phyloP scores from a whole-genome alignment of 768 basidiomycete species.

The Calocybe cyanea region DNA sequence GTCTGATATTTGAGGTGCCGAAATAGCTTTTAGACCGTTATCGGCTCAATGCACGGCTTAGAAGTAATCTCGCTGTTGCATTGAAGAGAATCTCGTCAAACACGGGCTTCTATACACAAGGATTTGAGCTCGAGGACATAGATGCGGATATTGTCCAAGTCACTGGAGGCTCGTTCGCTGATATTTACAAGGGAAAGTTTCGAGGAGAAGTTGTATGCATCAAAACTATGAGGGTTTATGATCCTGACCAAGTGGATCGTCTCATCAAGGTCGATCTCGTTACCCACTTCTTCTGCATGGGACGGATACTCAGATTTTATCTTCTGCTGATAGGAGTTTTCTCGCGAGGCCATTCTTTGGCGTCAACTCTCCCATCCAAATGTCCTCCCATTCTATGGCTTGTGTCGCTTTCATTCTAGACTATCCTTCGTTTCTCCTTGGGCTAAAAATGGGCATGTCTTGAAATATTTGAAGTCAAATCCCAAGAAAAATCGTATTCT shows the following conservation, averaged over 20 bases:
- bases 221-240: neutral
- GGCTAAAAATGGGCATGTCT: slow-evolving; percentile 32
- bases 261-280: neutral
- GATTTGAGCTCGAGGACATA: neutral
- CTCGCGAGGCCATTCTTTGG: slow-evolving; percentile 10
- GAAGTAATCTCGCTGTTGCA: neutral
- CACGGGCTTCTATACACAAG: neutral
- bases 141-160: neutral
- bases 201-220: slow-evolving; percentile 6
- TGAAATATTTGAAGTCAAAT: slow-evolving; percentile 16
- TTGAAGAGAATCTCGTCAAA: neutral
- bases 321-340: slow-evolving; percentile 2
- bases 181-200: slow-evolving; percentile 3
- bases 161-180: neutral
- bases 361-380: slow-evolving; percentile 11
- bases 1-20: too few relatives aligned
- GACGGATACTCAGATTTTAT: too few relatives aligned
- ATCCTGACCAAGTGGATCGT: neutral
- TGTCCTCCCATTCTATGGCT: slow-evolving; percentile 33
- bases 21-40: too few relatives aligned
- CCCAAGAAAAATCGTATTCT: slow-evolving; percentile 10
- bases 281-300: too few relatives aligned
- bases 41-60: neutral
- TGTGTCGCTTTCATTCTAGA: slow-evolving; percentile 19
- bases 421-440: slow-evolving; percentile 32